A percentile compares a stretch with the other conserved stretches of the same genome.
These are phyloP conservation scores for Nakazawaea anatomiae DNA, from an alignment of 805 yeast species.

Conservation along the genomic window DNA sequence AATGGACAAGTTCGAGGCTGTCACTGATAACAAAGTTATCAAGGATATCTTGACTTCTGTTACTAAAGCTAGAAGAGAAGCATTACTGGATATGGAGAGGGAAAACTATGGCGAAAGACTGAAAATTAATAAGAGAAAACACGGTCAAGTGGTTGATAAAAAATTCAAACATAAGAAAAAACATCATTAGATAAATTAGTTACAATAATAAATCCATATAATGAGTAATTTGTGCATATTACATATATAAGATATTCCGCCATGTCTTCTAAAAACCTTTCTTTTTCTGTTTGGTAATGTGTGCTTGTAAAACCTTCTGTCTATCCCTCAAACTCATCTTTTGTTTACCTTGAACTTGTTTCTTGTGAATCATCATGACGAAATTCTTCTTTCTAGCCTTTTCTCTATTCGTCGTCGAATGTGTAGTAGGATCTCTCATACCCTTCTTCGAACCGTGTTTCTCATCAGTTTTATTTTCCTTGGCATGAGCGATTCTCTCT, in stretches of 20 bases:
- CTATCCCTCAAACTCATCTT: constrained; percentile 86
- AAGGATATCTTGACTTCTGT: constrained; percentile 63
- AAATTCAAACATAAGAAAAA: constrained; percentile 13
- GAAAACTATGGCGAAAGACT: constrained; percentile 80
- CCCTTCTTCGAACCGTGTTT: constrained; percentile 87
- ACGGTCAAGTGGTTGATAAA: constrained; percentile 10
- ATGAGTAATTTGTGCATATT: background rate
- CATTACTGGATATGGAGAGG: constrained; percentile 88
- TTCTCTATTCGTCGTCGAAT: constrained; percentile 91
- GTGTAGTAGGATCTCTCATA: constrained; percentile 62
- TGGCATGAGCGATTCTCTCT: constrained; percentile 81
- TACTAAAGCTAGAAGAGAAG: constrained; percentile 83
- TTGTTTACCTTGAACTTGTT: constrained; percentile 89
- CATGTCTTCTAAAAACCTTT: constrained; percentile 47
- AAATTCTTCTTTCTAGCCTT: constrained; percentile 98
- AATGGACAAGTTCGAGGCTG: constrained; percentile 67
- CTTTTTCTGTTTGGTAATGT: constrained; percentile 86
- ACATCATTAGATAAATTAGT: constrained; percentile 9
- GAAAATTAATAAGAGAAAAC: constrained; percentile 42
- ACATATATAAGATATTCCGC: background rate
- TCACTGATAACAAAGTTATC: constrained; percentile 74
- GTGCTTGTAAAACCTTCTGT: constrained; percentile 82
- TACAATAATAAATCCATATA: no score
- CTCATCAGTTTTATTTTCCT: constrained; percentile 91
- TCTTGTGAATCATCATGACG: constrained; percentile 97